Evolutionary conservation across 768 basidiomycete species (phyloP), one percentile per base, ranked within the genome.

Genomic region (Termitomyces sp.): DNA sequence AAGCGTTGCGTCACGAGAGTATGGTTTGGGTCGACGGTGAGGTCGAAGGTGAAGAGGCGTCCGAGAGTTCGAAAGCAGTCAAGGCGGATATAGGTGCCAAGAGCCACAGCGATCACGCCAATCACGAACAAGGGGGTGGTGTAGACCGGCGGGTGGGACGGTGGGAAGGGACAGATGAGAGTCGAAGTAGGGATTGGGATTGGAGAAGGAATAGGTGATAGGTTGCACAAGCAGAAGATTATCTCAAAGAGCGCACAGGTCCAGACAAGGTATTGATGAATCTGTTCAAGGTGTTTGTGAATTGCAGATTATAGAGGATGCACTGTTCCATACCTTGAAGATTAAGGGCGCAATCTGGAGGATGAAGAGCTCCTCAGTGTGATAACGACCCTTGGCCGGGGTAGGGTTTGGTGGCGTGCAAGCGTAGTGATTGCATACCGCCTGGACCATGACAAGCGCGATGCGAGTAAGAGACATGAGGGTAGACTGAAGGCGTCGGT

Each of bases 331-430:
- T 58, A 74, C 80, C 70, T 74, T 75, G 66, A 81, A 78, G 9
- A 82, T 65, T 14, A 72, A 54, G 2, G 80, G 79, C 0, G 80
- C 80, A 16, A 82, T 76, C 50, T 79, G 77, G 26, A 82, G 69
- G 53, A 77, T 63, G 59, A 71, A 72, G 24, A 70, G 70, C 59
- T 77, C 74, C 36, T 76, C 68, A 9, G 73, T 76, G 62, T 80
- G 74, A 62, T 78, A 81, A 11, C 80, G 77, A 30, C 69, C 71
- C 50, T 78, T 79, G 32, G 64, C 52, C 6, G 74, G 76, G 0
- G 80, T 78, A 26, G 76, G 78, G 62, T 80, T 79, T 1, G 80
- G 80, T 0, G 80, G 78, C 3, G 75, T 75, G 63, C 71, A 77
- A 3, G 80, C 80, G 6, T 71, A 60, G 54, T 79, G 74, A 60